A percentile compares a stretch with the other conserved stretches of the same genome.
Evolutionary conservation across 2,329 filamentous ascomycete genomes (phyloP).

Genomic region (Verticillium longisporum): DNA sequence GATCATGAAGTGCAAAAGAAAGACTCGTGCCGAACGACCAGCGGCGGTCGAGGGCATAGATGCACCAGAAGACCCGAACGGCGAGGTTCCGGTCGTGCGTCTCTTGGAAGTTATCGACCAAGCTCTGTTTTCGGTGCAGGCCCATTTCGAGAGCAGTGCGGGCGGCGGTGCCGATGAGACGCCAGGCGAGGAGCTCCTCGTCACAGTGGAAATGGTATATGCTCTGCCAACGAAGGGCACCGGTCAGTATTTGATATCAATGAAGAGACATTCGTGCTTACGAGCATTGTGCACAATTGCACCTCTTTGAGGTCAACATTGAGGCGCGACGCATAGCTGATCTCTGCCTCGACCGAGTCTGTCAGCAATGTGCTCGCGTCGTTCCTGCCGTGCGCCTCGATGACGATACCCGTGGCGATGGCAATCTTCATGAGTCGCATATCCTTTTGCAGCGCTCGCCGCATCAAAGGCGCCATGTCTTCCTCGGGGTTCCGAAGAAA

Average conservation of each 20-base stretch:
- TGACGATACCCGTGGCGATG: conserved; percentile 22
- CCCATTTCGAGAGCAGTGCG: conserved; percentile 41
- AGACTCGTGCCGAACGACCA: conserved; percentile 46
- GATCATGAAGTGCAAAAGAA: conserved; percentile 39
- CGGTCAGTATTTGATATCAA: background rate
- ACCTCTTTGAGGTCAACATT: conserved; percentile 26
- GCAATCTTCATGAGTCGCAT: conserved; percentile 25
- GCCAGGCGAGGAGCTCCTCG: conserved; percentile 42
- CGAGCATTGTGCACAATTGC: conserved; percentile 23
- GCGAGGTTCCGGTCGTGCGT: conserved; percentile 21
- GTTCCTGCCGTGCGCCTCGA: conserved; percentile 23
- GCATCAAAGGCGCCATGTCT: background rate
- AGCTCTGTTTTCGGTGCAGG: conserved; percentile 36
- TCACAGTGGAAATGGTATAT: conserved; percentile 38
- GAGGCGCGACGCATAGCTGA: conserved; percentile 17
- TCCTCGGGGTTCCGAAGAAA: conserved; percentile 11
- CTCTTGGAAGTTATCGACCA: conserved; percentile 29
- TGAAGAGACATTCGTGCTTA: conserved; percentile 5
- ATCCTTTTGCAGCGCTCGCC: conserved; percentile 15
- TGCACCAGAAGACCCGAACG: conserved; percentile 39
- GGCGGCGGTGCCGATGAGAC: conserved; percentile 37
- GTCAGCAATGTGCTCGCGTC: conserved; percentile 20
- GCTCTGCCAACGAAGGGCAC: conserved; percentile 16
- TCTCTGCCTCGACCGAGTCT: conserved; percentile 18
- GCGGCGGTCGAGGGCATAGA: conserved; percentile 43